phyloP scores from a whole-genome alignment of 192 early-diverging fungal genomes.

The Ambispora gerdemannii region DNA sequence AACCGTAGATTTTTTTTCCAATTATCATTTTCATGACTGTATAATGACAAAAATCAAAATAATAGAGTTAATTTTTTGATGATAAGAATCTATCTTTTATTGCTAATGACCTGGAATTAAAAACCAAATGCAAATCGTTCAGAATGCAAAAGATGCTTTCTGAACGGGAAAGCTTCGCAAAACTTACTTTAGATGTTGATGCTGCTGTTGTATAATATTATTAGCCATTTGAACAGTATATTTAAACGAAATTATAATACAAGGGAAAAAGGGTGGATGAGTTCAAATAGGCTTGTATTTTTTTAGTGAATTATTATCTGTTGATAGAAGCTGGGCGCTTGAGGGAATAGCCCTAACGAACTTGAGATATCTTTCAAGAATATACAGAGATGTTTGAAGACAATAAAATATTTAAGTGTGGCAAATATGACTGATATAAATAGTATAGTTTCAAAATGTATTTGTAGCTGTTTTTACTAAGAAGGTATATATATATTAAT shows the following conservation, averaged over 20 bases:
- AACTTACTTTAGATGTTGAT: slow-evolving; percentile 28
- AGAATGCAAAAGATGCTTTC: not conserved
- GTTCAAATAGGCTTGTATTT: not conserved
- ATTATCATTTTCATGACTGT: slow-evolving; percentile 59
- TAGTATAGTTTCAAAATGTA: no score
- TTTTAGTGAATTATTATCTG: not conserved
- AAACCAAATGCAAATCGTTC: not conserved
- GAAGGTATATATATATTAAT: no score
- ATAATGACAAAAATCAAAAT: slow-evolving; percentile 9
- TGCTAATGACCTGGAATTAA: not conserved
- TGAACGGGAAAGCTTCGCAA: not conserved
- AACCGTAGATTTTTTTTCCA: slow-evolving; percentile 76
- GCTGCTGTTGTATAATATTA: slow-evolving; percentile 1
- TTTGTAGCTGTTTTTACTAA: no score
- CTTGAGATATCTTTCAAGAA: no score
- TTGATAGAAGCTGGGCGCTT: not conserved
- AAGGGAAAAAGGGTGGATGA: not conserved
- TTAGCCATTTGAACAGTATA: not conserved
- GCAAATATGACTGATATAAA: no score
- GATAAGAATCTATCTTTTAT: not conserved
- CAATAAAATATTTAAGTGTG: no score
- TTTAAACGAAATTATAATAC: not conserved
- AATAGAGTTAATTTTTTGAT: not conserved
- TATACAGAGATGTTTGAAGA: no score
- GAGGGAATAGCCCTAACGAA: not conserved